Percentiles rank a stretch among this genome's conserved stretches.
Conservation (phyloP, 2,329 filamentous ascomycete genomes). For the Fusarium veterinarium region DNA sequence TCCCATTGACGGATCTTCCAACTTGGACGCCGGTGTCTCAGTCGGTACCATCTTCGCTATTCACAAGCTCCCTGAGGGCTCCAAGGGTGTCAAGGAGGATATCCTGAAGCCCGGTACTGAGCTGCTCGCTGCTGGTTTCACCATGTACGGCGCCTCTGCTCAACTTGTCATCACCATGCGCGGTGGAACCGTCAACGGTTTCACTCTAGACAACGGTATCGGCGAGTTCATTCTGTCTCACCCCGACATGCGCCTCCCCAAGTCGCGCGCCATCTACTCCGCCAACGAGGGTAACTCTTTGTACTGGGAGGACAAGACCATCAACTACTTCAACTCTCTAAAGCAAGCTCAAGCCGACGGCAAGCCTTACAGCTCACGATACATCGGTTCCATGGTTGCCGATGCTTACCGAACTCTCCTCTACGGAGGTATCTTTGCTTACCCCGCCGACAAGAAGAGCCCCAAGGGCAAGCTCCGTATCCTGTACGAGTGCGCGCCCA, state of each 20-base stretch:
- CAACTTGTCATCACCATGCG: slow-evolving; percentile 98
- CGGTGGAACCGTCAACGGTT: slow-evolving; percentile 91
- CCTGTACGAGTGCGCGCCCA: slow-evolving; percentile 97
- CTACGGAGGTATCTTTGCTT: slow-evolving; percentile 97
- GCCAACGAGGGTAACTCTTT: slow-evolving; percentile 98
- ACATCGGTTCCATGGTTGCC: slow-evolving; percentile 98
- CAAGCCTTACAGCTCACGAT: slow-evolving; percentile 94
- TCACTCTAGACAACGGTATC: slow-evolving; percentile 95
- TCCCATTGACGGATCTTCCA: slow-evolving; percentile 97
- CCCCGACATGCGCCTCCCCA: slow-evolving; percentile 90
- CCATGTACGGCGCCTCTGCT: slow-evolving; percentile 98
- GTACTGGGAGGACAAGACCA: slow-evolving; percentile 92
- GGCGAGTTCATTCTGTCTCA: slow-evolving; percentile 99
- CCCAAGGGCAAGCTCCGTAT: slow-evolving; percentile 98
- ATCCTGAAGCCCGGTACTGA: slow-evolving; percentile 90
- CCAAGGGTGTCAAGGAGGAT: slow-evolving; percentile 82
- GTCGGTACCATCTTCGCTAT: slow-evolving; percentile 98
- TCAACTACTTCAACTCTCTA: slow-evolving; percentile 88
- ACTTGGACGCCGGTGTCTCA: slow-evolving; percentile 96
- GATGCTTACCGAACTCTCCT: slow-evolving; percentile 96
- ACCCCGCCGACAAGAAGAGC: slow-evolving; percentile 97
- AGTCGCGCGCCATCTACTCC: slow-evolving; percentile 87
- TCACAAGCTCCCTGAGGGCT: slow-evolving; percentile 86
- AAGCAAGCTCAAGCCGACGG: slow-evolving; percentile 80
- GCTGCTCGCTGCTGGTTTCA: slow-evolving; percentile 95